A percentile compares a stretch with the other conserved stretches of the same genome.
These are phyloP conservation scores for Pouteria glomerata DNA, from an alignment of 148 eudicot species.

Conservation along the genomic window DNA sequence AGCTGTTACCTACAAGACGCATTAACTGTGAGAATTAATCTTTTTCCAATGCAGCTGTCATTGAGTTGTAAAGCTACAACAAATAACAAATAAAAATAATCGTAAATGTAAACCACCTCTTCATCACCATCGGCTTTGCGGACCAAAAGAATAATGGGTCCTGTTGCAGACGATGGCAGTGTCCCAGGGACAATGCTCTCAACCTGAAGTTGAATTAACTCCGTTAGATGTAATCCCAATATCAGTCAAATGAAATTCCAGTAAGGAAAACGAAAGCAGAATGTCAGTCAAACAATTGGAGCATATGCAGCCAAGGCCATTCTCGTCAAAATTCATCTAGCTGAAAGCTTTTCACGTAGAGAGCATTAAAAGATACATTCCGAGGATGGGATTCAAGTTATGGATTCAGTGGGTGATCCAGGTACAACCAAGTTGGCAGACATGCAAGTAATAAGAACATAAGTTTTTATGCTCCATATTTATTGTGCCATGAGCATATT, in stretches of 20 bases:
- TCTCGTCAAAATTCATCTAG: neutral
- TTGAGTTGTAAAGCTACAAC: neutral
- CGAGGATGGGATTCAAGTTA: no score
- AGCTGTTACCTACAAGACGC: slow-evolving; percentile 71
- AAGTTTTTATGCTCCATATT: neutral
- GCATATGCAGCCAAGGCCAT: neutral
- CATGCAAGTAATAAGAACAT: neutral
- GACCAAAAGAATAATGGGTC: slow-evolving; percentile 89
- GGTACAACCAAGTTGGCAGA: neutral
- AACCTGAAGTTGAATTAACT: slow-evolving; percentile 43
- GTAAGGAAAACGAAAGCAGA: neutral
- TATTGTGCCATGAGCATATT: neutral
- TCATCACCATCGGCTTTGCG: slow-evolving; percentile 95
- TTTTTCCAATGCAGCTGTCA: neutral
- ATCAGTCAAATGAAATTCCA: neutral
- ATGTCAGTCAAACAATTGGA: neutral
- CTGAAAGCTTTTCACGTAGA: neutral
- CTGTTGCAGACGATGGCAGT: slow-evolving; percentile 60
- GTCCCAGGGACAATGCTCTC: slow-evolving; percentile 77
- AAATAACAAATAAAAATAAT: neutral
- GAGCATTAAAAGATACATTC: neutral
- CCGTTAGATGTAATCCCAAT: neutral
- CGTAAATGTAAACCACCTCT: slow-evolving; percentile 48
- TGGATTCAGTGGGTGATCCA: neutral
- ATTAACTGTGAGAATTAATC: slow-evolving; percentile 7